Percentiles rank a stretch among this genome's conserved stretches.
phyloP scores from a whole-genome alignment of 495 filamentous ascomycete genomes.

The Letharia columbiana region DNA sequence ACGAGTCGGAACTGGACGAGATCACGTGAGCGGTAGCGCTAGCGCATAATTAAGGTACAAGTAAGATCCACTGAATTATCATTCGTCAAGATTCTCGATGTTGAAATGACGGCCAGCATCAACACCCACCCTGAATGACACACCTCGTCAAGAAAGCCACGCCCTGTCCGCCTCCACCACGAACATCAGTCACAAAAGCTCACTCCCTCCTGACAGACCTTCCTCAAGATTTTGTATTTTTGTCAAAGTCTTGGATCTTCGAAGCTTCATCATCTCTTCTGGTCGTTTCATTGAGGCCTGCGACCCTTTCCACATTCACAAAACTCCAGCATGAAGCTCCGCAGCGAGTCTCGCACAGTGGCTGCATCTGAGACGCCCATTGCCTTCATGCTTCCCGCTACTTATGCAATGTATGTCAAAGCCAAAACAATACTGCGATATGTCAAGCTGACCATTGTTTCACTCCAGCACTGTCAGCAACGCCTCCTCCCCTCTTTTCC shows the following conservation, averaged over 20 bases:
- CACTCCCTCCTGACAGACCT: not conserved
- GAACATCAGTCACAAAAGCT: not conserved
- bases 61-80: not conserved
- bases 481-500: not conserved
- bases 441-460: not conserved
- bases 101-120: too few species aligned
- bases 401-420: not conserved
- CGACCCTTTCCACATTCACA: not conserved
- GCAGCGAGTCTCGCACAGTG: not conserved
- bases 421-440: not conserved
- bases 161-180: not conserved
- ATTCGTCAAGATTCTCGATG: not conserved
- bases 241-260: not conserved
- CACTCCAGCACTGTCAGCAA: not conserved
- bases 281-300: not conserved
- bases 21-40: slow-evolving; percentile 1
- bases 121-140: not conserved
- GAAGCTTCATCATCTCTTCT: not conserved
- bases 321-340: not conserved
- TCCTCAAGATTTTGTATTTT: not conserved
- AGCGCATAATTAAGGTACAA: not conserved
- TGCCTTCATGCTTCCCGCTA: not conserved
- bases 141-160: not conserved
- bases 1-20: slow-evolving; percentile 5
- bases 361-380: not conserved